Conservation (phyloP, 2,329 filamentous ascomycete genomes). For the Microsporum canis region DNA sequence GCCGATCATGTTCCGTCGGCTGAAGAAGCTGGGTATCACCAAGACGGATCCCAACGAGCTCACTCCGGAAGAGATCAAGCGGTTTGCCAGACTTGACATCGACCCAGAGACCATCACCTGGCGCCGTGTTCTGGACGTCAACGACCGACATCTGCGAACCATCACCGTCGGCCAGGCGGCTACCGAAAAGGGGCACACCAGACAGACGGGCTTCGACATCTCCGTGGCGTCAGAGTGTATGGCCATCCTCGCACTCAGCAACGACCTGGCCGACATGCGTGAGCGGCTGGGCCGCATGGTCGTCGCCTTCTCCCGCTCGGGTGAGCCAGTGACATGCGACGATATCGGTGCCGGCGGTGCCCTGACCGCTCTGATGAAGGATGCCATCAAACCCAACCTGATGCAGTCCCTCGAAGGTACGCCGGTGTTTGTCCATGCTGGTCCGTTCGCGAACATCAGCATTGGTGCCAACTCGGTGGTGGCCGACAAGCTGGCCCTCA, state of each 20-base stretch:
- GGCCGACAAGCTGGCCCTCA: slow-evolving; percentile 88
- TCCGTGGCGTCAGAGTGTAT: slow-evolving; percentile 97
- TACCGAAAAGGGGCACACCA: slow-evolving; percentile 79
- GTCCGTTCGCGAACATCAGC: slow-evolving; percentile 95
- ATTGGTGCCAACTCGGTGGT: slow-evolving; percentile 94
- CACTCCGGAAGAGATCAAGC: slow-evolving; percentile 74
- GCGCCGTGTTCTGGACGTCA: slow-evolving; percentile 91
- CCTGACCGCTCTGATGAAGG: slow-evolving; percentile 87
- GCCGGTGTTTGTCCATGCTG: slow-evolving; percentile 93
- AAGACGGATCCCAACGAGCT: slow-evolving; percentile 90
- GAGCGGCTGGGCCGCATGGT: slow-evolving; percentile 94
- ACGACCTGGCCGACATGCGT: slow-evolving; percentile 74
- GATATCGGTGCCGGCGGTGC: slow-evolving; percentile 89
- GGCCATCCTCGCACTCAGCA: slow-evolving; percentile 92
- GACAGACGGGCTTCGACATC: slow-evolving; percentile 92
- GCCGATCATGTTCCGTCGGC: slow-evolving; percentile 79
- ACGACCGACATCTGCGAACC: slow-evolving; percentile 83
- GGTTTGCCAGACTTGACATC: slow-evolving; percentile 90
- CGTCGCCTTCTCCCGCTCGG: slow-evolving; percentile 70
- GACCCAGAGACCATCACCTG: slow-evolving; percentile 96
- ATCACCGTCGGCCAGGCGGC: slow-evolving; percentile 79
- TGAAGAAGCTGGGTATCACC: slow-evolving; percentile 91
- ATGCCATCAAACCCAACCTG: slow-evolving; percentile 96
- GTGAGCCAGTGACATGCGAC: slow-evolving; percentile 90
- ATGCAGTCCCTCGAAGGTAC: slow-evolving; percentile 98